Percentiles rank a stretch among this genome's conserved stretches.
Evolutionary conservation across 345 rosid genomes (phyloP).

Genomic region (Adansonia digitata): DNA sequence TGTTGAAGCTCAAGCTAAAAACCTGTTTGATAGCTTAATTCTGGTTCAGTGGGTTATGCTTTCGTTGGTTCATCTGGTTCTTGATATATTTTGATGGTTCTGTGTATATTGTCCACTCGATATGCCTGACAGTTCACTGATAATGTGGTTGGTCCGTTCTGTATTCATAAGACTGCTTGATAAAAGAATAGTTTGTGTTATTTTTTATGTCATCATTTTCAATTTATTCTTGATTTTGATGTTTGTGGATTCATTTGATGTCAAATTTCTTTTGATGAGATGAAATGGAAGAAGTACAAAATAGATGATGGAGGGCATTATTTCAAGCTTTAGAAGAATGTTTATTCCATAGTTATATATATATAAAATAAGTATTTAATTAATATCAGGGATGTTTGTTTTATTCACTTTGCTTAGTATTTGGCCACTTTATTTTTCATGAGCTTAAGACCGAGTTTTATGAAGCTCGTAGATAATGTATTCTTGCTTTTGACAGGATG

Average conservation of each 20-base stretch:
- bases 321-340: background rate
- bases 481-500: slow-evolving; percentile 54
- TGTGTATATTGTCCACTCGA: background rate
- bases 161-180: background rate
- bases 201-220: background rate
- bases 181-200: background rate
- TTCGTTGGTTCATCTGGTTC: background rate
- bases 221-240: background rate
- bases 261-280: background rate
- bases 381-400: background rate
- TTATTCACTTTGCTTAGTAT: background rate
- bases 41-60: background rate
- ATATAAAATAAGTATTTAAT: background rate
- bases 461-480: background rate
- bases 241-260: background rate
- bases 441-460: background rate
- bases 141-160: background rate
- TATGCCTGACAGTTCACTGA: background rate
- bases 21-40: background rate
- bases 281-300: background rate
- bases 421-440: background rate
- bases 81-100: background rate
- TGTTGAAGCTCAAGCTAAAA: background rate
- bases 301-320: background rate
- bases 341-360: background rate